Conservation (phyloP, 805 yeast genomes). For the Starmerella riodocensis region DNA sequence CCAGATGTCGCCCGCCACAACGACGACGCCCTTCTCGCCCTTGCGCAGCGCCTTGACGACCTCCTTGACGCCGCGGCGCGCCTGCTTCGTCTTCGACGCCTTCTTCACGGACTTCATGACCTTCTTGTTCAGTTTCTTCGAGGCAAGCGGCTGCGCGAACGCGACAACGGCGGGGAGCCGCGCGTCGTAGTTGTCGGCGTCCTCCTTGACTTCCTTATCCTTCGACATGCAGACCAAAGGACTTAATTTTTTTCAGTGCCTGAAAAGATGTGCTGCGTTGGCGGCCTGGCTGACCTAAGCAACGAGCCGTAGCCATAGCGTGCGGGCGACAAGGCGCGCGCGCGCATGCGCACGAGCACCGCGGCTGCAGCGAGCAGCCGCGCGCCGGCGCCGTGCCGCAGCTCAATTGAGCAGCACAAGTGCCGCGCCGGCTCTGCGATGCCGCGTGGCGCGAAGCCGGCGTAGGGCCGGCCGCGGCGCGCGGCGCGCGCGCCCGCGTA, state of each 20-base stretch:
- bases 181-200: slow-evolving; percentile 63
- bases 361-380: too few relatives aligned
- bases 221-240: slow-evolving; percentile 12
- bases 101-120: slow-evolving; percentile 90
- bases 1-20: slow-evolving; percentile 95
- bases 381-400: too few relatives aligned
- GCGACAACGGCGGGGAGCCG: slow-evolving; percentile 83
- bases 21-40: slow-evolving; percentile 93
- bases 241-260: neutral
- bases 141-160: slow-evolving; percentile 89
- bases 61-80: slow-evolving; percentile 97
- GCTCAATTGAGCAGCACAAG: too few relatives aligned
- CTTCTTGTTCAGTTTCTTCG: slow-evolving; percentile 90
- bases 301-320: too few relatives aligned
- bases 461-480: too few relatives aligned
- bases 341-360: too few relatives aligned
- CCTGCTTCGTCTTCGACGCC: slow-evolving; percentile 96
- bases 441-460: too few relatives aligned
- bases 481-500: neutral
- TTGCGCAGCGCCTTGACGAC: slow-evolving; percentile 95
- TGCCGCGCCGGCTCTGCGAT: too few relatives aligned
- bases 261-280: too few relatives aligned
- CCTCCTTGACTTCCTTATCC: slow-evolving; percentile 18
- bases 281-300: too few relatives aligned
- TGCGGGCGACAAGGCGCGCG: too few relatives aligned